Evolutionary conservation across 2,329 filamentous ascomycete species (phyloP), one percentile per base, ranked within the genome.

Genomic region (Teratosphaeriaceae sp.): DNA sequence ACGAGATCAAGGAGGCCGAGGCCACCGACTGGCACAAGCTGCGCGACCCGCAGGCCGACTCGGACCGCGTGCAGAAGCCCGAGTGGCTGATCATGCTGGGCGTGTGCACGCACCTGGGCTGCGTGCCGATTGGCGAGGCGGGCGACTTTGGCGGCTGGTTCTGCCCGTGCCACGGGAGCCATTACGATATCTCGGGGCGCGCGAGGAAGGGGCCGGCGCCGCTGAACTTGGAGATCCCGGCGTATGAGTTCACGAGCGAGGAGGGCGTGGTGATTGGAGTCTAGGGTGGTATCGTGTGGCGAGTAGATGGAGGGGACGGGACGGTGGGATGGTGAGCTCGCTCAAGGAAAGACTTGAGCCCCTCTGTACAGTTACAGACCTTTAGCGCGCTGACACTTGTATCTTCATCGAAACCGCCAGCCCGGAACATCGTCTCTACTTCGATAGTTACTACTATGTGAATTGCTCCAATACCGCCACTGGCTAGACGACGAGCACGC

Each of bases 31-130:
- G 94, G 69, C 70, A 87, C 62, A 68, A 78, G 54, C 80, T 98
- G 62, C 83, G 92, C 72, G 90, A 98, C 69, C 94, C 92, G 57
- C 83, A 98, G 74, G 61, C 81, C 60, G 92, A 98, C 64, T 78
- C 80, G 52, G 89, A 95, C 64, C 90, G 92, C 74, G 89, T 95
- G 62, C 85, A 98, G 84, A 88, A 94, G 75, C 88, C 92, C 53
- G 90, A 98, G 72, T 98, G 92, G 92, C 80, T 98, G 58, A 79
- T 98, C 72, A 98, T 98, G 92, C 67, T 98, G 75, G 90, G 88
- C 73, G 90, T 98, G 71, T 98, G 92, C 85, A 98, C 92, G 64
- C 92, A 98, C 73, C 76, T 98, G 65, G 92, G 92, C 73, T 98
- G 92, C 80, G 92, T 98, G 59, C 92, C 92, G 65, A 98, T 98